Evolutionary conservation across 192 early-diverging fungal genomes (phyloP).

Genomic region (Cetraspora pellucida): DNA sequence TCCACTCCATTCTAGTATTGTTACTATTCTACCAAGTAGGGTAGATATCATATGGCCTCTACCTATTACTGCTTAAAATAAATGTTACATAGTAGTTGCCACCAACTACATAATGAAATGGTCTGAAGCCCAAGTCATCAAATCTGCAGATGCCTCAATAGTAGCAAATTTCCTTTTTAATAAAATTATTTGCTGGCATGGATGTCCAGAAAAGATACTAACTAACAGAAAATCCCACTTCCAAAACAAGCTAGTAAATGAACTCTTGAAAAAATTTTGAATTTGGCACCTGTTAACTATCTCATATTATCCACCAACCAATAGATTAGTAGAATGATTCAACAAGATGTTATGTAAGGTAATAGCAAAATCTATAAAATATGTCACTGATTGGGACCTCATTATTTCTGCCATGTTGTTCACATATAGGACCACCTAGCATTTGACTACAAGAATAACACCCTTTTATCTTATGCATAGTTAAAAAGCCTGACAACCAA

Average conservation of each 20-base stretch:
- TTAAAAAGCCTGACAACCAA: background rate
- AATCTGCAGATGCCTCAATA: constrained; percentile 20
- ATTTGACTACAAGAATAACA: background rate
- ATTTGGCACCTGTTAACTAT: background rate
- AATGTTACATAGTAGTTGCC: constrained; percentile 33
- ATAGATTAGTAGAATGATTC: too few relatives aligned
- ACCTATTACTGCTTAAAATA: constrained; percentile 9
- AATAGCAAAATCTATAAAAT: background rate
- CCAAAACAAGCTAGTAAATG: background rate
- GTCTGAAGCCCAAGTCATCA: constrained; percentile 34
- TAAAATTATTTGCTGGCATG: constrained; percentile 36
- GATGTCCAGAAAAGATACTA: constrained; percentile 36
- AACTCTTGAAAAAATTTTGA: background rate
- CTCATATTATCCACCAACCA: background rate
- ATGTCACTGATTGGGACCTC: background rate
- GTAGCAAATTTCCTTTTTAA: constrained; percentile 36
- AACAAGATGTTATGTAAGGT: too few relatives aligned
- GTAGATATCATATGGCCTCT: constrained; percentile 10
- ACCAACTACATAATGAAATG: constrained; percentile 40
- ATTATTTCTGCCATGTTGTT: background rate
- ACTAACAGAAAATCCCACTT: constrained; percentile 37
- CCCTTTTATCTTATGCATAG: background rate
- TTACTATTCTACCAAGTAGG: background rate
- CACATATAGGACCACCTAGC: background rate
- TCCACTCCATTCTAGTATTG: background rate